Evolutionary conservation across 768 basidiomycete species (phyloP).

Genomic region (Mycena alexandri): DNA sequence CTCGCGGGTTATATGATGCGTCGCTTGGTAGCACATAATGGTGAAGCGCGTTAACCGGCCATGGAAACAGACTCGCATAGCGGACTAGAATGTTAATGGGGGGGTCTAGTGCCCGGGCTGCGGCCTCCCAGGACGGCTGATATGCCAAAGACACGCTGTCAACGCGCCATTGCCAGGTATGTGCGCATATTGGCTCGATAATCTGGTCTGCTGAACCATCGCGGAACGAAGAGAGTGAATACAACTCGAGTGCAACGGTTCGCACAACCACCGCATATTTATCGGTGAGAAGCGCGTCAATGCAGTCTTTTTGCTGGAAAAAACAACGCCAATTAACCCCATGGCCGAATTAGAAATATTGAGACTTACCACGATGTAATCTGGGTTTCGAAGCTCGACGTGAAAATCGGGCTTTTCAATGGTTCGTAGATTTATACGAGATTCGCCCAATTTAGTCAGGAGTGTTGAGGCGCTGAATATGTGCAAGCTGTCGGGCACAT

Average conservation of each 20-base stretch:
- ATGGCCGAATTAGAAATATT: neutral
- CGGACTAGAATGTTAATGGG: constrained; percentile 69
- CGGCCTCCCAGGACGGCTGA: constrained; percentile 44
- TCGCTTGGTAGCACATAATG: constrained; percentile 68
- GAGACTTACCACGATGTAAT: constrained; percentile 47
- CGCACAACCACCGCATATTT: constrained; percentile 62
- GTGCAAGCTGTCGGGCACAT: constrained; percentile 50
- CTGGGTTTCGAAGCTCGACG: constrained; percentile 53
- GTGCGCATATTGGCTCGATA: constrained; percentile 59
- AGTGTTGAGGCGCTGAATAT: constrained; percentile 53
- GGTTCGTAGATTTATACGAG: constrained; percentile 54
- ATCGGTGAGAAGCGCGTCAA: constrained; percentile 58
- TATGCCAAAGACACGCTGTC: constrained; percentile 61
- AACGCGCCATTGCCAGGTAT: constrained; percentile 69
- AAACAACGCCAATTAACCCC: neutral
- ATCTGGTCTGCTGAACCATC: constrained; percentile 37
- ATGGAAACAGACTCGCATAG: constrained; percentile 71
- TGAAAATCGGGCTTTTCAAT: constrained; percentile 46
- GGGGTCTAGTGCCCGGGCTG: constrained; percentile 34
- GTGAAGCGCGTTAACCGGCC: constrained; percentile 79
- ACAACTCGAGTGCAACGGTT: constrained; percentile 56
- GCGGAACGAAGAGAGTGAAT: constrained; percentile 48
- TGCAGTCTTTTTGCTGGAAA: constrained; percentile 52
- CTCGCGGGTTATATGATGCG: constrained; percentile 46
- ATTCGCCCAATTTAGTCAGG: constrained; percentile 50